Evolutionary conservation across 2,329 filamentous ascomycete species (phyloP).

Genomic region (Byssothecium circinans): DNA sequence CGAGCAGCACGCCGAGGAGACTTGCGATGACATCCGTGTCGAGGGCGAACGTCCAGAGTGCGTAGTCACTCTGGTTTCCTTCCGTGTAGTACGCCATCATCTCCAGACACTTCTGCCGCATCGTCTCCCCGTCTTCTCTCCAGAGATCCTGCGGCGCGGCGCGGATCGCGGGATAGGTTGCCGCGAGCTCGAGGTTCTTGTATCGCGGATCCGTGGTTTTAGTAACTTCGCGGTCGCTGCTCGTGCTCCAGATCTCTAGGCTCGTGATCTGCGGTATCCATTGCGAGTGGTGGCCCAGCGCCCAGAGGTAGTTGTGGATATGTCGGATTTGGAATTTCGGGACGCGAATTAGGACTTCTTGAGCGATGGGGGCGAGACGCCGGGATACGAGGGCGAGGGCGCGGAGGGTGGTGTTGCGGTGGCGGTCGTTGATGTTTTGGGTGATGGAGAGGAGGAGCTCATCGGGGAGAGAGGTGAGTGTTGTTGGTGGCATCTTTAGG

Average conservation of each 20-base stretch:
- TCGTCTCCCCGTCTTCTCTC: no score
- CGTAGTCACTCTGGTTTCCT: no score
- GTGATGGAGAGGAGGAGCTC: slow-evolving; percentile 19
- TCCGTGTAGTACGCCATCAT: no score
- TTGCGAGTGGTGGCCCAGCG: slow-evolving; percentile 6
- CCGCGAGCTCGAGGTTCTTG: no score
- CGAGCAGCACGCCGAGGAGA: slow-evolving; percentile 13
- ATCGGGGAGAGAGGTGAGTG: slow-evolving; percentile 15
- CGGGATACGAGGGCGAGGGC: slow-evolving; percentile 18
- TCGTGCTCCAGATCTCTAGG: slow-evolving; percentile 20
- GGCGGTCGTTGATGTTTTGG: slow-evolving; percentile 4
- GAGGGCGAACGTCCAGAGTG: no score
- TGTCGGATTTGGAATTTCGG: slow-evolving; percentile 18
- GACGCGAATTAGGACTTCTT: slow-evolving; percentile 18
- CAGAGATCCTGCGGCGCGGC: no score
- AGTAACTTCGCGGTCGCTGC: slow-evolving; percentile 6
- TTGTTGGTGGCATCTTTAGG: no score
- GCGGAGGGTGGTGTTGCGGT: slow-evolving; percentile 15
- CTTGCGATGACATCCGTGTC: slow-evolving; percentile 10
- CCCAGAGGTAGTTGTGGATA: slow-evolving; percentile 18
- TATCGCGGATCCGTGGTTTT: no score
- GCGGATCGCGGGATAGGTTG: no score
- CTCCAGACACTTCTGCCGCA: no score
- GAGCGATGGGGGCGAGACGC: slow-evolving; percentile 14
- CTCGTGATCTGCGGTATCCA: slow-evolving; percentile 9